phyloP scores from a whole-genome alignment of 441 rosid genomes.

The Cnidoscolus chayamansa region DNA sequence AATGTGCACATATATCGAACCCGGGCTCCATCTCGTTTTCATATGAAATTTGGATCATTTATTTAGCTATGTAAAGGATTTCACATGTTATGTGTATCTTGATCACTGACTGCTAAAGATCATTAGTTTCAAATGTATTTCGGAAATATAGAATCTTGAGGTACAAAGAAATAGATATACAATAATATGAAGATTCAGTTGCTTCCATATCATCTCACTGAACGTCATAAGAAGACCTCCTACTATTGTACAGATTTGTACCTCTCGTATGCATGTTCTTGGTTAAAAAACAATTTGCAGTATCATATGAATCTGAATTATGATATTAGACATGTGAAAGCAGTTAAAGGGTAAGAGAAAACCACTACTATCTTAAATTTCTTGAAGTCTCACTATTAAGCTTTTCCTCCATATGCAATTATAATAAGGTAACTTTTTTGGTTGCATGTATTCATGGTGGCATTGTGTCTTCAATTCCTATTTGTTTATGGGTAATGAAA shows the following conservation, averaged over 20 bases:
- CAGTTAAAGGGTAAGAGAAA: no score
- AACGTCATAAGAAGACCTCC: not conserved
- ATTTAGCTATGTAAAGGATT: not conserved
- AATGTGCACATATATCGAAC: not conserved
- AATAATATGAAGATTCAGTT: conserved; percentile 1
- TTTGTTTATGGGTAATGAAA: no score
- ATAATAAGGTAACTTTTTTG: no score
- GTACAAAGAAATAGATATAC: not conserved
- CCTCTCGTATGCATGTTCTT: not conserved
- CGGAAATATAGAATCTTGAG: not conserved
- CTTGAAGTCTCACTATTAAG: no score
- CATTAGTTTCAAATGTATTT: not conserved
- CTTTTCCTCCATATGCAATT: no score
- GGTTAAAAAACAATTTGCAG: not conserved
- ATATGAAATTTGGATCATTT: not conserved
- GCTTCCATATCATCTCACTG: not conserved
- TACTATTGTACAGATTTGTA: not conserved
- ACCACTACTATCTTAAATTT: no score
- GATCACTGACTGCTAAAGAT: not conserved
- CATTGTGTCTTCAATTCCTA: no score
- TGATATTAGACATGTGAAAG: not conserved
- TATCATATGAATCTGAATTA: no score
- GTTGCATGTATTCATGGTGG: no score
- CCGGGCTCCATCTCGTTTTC: not conserved
- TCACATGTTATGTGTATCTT: not conserved